Evolutionary conservation across 805 yeast species (phyloP), one percentile per base, ranked within the genome.

Genomic region (Candida ulmi): DNA sequence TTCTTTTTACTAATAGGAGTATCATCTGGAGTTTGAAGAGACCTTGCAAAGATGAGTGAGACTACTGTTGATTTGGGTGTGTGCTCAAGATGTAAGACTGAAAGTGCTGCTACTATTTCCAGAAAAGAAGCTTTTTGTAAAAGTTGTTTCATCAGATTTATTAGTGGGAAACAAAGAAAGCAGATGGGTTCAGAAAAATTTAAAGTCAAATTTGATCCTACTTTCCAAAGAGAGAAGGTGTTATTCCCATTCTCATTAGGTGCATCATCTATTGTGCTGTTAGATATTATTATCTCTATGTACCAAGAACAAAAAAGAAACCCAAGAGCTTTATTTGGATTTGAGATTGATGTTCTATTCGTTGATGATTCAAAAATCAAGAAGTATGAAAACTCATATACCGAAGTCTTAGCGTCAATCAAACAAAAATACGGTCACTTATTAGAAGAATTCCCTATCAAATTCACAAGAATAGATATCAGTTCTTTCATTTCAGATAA

Each of bases 121-220:
- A 61, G 95, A 37, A 79, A 79, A 44, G 91, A 84, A 52, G 54
- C 63, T 15, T 82, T 82, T 42, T 85, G 95, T 61, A 60, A 65
- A 19, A 41, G 46, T 2, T 90, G 98, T 59, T 91, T 87, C 50
- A 55, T 73, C 17, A 71, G 79, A 43, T 90, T 87, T 55, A 68
- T 90, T 28, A 71, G 82, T 41, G 80, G 86, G 18, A 90, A 90
- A 58, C 88, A 86, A 60, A 69, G 95, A 45, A 84, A 83, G 53
- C 83, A 73, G 53, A 78, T 91, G 88, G 47, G 54, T 7, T 75
- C 72, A 46, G 88, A 84, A 12, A 75, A 70, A 39, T 88, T 74
- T 62, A 84, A 86, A 54, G 90, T 84, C 17, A 74, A 80, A 51
- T 88, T 72, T 50, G 77, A 76, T 12, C 61, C 62, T 2, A 63